Evolutionary conservation across 306 rosid species (phyloP).

Genomic region (Trifolium subterraneum): DNA sequence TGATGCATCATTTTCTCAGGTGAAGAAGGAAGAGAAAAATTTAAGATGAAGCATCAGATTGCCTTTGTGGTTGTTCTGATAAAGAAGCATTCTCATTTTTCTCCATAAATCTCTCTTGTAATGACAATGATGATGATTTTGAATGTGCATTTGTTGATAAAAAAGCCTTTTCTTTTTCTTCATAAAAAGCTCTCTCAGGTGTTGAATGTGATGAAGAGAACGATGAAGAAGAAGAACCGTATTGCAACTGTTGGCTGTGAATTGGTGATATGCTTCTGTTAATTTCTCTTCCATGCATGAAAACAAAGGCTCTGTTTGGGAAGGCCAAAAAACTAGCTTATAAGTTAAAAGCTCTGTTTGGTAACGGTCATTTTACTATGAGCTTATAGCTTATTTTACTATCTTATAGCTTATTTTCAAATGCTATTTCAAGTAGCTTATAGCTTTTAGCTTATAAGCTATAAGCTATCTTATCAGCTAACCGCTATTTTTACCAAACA

Average conservation of each 20-base stretch:
- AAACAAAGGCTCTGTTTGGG: no score
- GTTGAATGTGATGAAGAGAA: conserved; percentile 39
- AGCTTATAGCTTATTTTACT: no score
- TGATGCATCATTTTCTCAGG: conserved; percentile 46
- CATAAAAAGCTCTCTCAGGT: conserved; percentile 41
- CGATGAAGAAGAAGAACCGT: conserved; percentile 34
- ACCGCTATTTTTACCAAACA: no score
- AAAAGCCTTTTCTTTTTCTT: background rate
- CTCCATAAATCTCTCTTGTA: conserved; percentile 16
- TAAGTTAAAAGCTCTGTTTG: no score
- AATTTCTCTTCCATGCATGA: no score
- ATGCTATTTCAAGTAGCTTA: no score
- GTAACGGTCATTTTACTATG: no score
- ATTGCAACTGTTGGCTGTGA: conserved; percentile 39
- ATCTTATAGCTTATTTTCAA: no score
- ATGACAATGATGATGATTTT: background rate
- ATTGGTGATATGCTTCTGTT: no score
- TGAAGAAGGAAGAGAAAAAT: conserved; percentile 54
- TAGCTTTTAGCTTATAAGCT: no score
- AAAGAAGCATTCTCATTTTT: conserved; percentile 17
- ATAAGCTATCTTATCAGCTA: no score
- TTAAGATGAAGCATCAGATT: conserved; percentile 53
- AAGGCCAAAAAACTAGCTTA: no score
- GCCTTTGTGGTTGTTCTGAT: conserved; percentile 21
- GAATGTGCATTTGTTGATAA: background rate